Conservation (phyloP, 805 yeast genomes). For the Scheffersomyces spartinae region DNA sequence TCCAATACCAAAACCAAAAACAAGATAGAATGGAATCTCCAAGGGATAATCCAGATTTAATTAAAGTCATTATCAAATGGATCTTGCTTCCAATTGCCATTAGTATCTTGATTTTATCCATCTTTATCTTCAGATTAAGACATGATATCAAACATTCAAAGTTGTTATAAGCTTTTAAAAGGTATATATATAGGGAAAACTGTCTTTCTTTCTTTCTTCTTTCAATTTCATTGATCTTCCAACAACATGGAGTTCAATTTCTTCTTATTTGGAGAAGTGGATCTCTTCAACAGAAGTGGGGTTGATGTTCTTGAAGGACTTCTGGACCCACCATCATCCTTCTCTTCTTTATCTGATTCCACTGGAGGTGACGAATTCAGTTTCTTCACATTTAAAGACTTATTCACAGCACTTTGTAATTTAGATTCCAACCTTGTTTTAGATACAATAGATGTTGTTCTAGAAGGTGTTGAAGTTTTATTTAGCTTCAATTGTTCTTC, state of each 20-base stretch:
- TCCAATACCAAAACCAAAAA: constrained; percentile 16
- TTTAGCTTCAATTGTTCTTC: constrained; percentile 1
- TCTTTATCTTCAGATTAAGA: constrained; percentile 42
- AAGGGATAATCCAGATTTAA: constrained; percentile 9
- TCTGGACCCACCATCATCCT: no score
- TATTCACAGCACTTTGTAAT: neutral
- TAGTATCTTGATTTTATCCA: constrained; percentile 28
- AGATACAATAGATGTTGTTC: neutral
- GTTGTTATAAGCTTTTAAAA: no score
- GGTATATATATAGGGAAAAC: no score
- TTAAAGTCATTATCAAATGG: constrained; percentile 21
- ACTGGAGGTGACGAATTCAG: constrained; percentile 11
- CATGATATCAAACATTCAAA: constrained; percentile 54
- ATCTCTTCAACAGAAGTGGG: constrained; percentile 16
- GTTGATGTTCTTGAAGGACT: constrained; percentile 6
- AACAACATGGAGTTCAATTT: constrained; percentile 11
- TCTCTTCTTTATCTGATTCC: constrained; percentile 5
- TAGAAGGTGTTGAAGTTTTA: neutral
- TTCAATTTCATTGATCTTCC: no score
- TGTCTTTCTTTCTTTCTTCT: no score
- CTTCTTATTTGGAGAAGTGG: constrained; percentile 29
- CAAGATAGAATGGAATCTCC: constrained; percentile 2
- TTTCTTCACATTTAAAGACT: neutral
- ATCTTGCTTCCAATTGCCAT: constrained; percentile 29
- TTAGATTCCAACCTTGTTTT: neutral